Percentiles rank a stretch among this genome's conserved stretches.
These are phyloP conservation scores for Protea cynaroides DNA, from an alignment of 164 flowering plant species.

Conservation along the genomic window DNA sequence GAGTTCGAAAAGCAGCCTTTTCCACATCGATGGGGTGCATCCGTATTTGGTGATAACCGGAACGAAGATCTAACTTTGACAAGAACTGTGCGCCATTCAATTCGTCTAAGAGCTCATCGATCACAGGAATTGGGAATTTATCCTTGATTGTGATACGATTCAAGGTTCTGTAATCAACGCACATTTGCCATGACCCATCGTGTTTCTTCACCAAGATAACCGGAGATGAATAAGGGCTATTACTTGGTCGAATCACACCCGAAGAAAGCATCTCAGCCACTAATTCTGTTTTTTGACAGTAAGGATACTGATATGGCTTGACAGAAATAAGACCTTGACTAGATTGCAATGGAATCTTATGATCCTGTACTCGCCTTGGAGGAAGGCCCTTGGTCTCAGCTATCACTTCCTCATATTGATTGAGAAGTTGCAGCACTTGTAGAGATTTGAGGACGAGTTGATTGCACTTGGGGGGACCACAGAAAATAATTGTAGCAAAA, in stretches of 20 bases:
- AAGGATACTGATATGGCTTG: neutral
- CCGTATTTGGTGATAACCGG: neutral
- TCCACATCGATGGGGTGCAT: neutral
- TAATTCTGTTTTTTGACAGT: neutral
- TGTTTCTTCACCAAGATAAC: too few relatives aligned
- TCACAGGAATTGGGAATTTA: too few relatives aligned
- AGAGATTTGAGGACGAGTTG: neutral
- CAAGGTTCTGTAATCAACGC: too few relatives aligned
- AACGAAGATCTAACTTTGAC: neutral
- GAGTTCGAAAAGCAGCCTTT: neutral
- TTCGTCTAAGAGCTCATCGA: too few relatives aligned
- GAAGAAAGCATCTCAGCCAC: neutral
- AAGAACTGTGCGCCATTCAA: too few relatives aligned
- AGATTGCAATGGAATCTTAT: too few relatives aligned
- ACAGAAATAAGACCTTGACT: neutral
- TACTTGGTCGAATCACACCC: neutral
- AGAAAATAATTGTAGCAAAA: neutral
- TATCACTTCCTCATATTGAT: neutral
- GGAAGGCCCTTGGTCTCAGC: neutral
- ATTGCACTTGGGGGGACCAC: too few relatives aligned
- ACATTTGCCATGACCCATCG: too few relatives aligned
- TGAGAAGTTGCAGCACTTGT: neutral
- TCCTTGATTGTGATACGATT: too few relatives aligned
- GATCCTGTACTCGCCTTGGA: neutral
- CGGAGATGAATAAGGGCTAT: neutral